Conservation (phyloP, 2,329 filamentous ascomycete genomes). For the Pseudogymnoascus pannorum region DNA sequence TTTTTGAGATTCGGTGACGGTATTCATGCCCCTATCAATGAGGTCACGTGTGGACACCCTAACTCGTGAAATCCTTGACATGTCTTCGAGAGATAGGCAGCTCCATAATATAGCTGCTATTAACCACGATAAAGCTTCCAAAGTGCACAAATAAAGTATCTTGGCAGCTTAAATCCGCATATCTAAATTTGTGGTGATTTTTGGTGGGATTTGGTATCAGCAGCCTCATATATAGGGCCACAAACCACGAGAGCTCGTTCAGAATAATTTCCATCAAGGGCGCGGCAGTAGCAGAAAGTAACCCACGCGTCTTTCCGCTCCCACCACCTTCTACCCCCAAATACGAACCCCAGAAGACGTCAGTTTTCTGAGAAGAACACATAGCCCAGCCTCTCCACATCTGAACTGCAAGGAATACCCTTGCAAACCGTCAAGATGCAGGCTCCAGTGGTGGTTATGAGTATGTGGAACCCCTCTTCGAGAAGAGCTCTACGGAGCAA, state of each 20-base stretch:
- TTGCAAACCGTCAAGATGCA: constrained; percentile 45
- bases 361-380: background rate
- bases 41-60: background rate
- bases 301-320: constrained; percentile 1
- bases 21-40: background rate
- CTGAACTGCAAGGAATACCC: constrained; percentile 1
- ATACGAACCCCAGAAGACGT: background rate
- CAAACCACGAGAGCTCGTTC: constrained; percentile 1
- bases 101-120: background rate
- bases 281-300: background rate
- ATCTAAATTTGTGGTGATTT: background rate
- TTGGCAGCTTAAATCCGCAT: background rate
- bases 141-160: background rate
- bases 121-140: background rate
- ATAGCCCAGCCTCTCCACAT: background rate
- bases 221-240: background rate
- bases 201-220: background rate
- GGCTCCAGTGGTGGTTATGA: constrained; percentile 70
- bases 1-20: background rate
- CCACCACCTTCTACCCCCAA: constrained; percentile 1
- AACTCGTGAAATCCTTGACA: background rate
- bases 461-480: constrained; percentile 41
- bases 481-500: constrained; percentile 14
- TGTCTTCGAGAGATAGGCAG: background rate
- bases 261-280: constrained; percentile 8